Evolutionary conservation across 2,329 filamentous ascomycete genomes (phyloP).

Genomic region (Neurospora sp.): DNA sequence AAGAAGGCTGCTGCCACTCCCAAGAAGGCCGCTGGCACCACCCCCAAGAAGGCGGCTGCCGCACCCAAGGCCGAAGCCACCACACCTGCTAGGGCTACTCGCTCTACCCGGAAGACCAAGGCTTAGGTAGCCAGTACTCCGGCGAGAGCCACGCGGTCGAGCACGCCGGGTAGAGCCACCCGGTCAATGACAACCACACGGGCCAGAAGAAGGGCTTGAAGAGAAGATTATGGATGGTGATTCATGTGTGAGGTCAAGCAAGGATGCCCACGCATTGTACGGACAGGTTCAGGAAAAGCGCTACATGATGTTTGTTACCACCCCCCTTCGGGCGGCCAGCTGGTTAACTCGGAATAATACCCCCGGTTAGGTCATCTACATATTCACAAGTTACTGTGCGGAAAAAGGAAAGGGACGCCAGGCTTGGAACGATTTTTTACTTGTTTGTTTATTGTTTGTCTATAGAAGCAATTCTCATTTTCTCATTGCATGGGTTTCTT

Average conservation of each 20-base stretch:
- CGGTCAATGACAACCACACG: background rate
- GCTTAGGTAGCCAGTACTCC: background rate
- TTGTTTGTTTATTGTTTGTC: background rate
- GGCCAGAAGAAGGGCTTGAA: background rate
- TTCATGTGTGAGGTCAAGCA: background rate
- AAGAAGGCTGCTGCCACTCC: conserved; percentile 20
- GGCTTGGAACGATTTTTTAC: background rate
- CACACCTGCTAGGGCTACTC: background rate
- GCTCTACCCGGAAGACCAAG: background rate
- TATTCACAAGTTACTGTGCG: background rate
- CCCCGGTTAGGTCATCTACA: background rate
- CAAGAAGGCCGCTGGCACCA: conserved; percentile 23
- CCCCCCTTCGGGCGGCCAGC: background rate
- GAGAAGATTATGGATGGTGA: background rate
- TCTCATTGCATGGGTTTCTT: background rate
- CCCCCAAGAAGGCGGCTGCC: background rate
- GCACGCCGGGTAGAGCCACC: background rate
- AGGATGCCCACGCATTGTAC: background rate
- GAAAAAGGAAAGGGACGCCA: background rate
- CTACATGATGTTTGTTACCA: background rate
- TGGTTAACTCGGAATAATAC: background rate
- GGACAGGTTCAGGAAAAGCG: background rate
- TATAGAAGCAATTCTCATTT: background rate
- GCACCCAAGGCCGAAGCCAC: background rate
- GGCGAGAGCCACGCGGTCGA: background rate